Evolutionary conservation across 31 red algal genomes (phyloP), one percentile per base, ranked within the genome.

Genomic region (Porphyra umbilicalis): DNA sequence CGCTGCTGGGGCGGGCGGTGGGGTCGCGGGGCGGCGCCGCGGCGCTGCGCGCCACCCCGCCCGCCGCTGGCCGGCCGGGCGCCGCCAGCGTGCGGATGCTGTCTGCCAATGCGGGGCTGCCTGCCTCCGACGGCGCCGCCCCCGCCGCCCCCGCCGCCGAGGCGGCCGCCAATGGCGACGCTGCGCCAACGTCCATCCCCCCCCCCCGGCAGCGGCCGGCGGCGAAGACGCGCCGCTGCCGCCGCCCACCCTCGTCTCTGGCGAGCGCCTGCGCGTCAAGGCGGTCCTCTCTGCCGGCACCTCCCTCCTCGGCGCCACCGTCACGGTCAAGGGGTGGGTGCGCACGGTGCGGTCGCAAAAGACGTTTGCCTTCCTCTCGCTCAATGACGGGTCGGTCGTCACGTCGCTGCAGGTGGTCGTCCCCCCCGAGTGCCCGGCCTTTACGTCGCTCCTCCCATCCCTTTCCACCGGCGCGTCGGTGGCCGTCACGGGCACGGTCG

Each of bases 311-410:
- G 93, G 87, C 82, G 79, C 37, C 40, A 86, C 82, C 46, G 82
- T 97, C 40, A 84, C 46, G 32, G 90, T 99, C 40, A 93, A 94
- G 30, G 97, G 97, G 8, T 99, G 97, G 97, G 88, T 99, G 2
- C 93, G 97, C 34, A 87, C 97, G 10, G 90, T 92, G 40, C 93
- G 97, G 18, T 92, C 94, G 16, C 91, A 96, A 57, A 94, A 94
- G 86, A 46, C 83, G 44, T 99, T 99, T 78, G 91, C 94, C 32
- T 99, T 99, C 39, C 76, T 99, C 11, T 80, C 92, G 38, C 84
- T 99, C 25, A 99, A 99, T 78, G 97, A 99, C 87, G 97, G 97
- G 33, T 89, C 94, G 13, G 90, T 80, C 36, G 81, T 99, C 20
- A 77, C 88, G 33, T 89, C 89, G 6, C 35, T 99, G 36, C 97